Conservation (phyloP, 106 monocot species). For the Ottelia alismoides region DNA sequence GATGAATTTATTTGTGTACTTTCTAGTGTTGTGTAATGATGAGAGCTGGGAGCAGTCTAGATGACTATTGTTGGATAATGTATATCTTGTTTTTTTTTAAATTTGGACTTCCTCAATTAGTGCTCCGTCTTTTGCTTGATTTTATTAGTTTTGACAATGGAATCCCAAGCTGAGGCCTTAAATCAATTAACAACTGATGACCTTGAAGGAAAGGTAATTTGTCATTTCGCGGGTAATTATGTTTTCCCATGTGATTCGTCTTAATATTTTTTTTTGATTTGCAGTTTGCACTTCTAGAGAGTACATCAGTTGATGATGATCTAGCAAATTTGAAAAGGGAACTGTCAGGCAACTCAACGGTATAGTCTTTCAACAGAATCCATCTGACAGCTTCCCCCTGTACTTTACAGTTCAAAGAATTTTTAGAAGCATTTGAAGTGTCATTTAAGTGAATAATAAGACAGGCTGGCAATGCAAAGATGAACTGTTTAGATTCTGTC, state of each 20-base stretch:
- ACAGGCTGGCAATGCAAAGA: too few relatives aligned
- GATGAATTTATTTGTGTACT: too few relatives aligned
- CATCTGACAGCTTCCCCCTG: too few relatives aligned
- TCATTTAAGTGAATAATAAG: too few relatives aligned
- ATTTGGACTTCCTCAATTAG: neutral
- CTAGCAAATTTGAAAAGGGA: conserved; percentile 69
- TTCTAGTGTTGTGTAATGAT: too few relatives aligned
- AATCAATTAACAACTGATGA: conserved; percentile 88
- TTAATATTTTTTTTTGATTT: conserved; percentile 5
- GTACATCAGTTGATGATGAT: conserved; percentile 94
- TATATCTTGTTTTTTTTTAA: neutral
- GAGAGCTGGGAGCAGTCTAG: too few relatives aligned
- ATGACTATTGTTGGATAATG: too few relatives aligned
- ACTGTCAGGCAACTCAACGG: conserved; percentile 53
- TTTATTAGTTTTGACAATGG: conserved; percentile 83
- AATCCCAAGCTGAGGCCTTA: conserved; percentile 93
- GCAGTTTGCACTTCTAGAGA: conserved; percentile 93
- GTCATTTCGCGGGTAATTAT: too few relatives aligned
- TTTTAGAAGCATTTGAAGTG: too few relatives aligned
- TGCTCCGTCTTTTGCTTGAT: neutral
- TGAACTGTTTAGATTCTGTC: too few relatives aligned
- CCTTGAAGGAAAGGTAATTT: conserved; percentile 91
- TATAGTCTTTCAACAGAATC: too few relatives aligned
- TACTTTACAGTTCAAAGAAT: too few relatives aligned
- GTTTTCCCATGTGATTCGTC: neutral